Percentiles rank a stretch among this genome's conserved stretches.
phyloP scores from a whole-genome alignment of 306 rosid genomes.

The Astragalus membranaceus region DNA sequence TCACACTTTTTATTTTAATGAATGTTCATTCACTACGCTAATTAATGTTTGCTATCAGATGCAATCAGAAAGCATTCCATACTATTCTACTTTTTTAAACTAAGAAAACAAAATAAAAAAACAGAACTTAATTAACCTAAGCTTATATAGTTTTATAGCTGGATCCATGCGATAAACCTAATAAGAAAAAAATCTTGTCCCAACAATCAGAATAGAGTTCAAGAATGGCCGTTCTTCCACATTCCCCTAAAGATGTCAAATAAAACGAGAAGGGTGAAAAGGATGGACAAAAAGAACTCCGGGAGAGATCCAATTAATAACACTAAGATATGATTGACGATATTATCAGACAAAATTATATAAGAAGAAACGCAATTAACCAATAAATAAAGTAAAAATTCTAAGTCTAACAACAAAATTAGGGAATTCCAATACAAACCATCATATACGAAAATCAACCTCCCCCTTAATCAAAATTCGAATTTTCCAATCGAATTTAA shows the following conservation, averaged over 20 bases:
- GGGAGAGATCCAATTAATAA: slow-evolving; percentile 12
- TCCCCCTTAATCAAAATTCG: background rate
- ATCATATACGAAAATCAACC: background rate
- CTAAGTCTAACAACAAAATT: background rate
- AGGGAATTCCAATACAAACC: background rate
- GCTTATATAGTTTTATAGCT: background rate
- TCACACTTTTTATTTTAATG: background rate
- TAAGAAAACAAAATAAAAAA: background rate
- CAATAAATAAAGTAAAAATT: background rate
- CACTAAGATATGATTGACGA: slow-evolving; percentile 11
- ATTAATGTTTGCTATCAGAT: background rate
- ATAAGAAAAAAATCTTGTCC: background rate
- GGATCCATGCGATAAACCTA: slow-evolving; percentile 11
- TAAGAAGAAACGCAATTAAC: background rate
- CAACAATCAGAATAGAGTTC: background rate
- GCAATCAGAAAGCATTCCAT: background rate
- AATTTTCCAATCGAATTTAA: background rate
- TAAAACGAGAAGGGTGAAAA: background rate
- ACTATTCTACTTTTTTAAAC: background rate
- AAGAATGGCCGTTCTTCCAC: background rate
- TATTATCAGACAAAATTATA: background rate
- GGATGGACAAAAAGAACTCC: background rate
- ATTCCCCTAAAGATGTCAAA: background rate
- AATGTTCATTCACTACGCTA: background rate
- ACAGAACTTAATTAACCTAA: background rate